phyloP scores from a whole-genome alignment of 2,329 filamentous ascomycete genomes.

The Claviceps fusiformis region DNA sequence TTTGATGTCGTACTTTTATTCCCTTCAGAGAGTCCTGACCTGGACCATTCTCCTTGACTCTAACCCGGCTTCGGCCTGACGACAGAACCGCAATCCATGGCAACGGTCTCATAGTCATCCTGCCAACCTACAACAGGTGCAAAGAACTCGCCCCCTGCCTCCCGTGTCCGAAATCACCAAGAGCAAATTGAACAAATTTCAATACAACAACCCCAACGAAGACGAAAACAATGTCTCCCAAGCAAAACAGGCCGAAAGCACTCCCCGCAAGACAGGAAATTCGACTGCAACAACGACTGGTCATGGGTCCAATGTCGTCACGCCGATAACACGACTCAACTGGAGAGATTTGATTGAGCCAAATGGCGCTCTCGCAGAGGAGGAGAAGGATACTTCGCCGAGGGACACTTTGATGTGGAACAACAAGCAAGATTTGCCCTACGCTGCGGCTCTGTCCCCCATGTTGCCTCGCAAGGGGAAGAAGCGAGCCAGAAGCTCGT shows the following conservation, averaged over 20 bases:
- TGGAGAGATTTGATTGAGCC: conserved; percentile 46
- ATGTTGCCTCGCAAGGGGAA: conserved; percentile 37
- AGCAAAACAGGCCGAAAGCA: neutral
- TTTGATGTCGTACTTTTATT: neutral
- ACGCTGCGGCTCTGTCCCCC: conserved; percentile 30
- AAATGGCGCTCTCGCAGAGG: conserved; percentile 24
- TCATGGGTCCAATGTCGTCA: conserved; percentile 13
- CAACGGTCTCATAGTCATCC: conserved; percentile 41
- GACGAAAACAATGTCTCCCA: conserved; percentile 9
- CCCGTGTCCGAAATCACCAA: conserved; percentile 46
- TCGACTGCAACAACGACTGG: neutral
- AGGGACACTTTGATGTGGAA: conserved; percentile 51
- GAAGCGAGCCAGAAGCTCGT: conserved; percentile 63
- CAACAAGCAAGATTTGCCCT: conserved; percentile 29
- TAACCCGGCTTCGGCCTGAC: neutral
- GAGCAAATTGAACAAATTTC: conserved; percentile 46
- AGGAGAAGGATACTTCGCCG: conserved; percentile 38
- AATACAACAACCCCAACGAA: conserved; percentile 20
- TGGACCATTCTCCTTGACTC: too few relatives aligned
- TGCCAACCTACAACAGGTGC: conserved; percentile 21
- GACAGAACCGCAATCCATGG: conserved; percentile 32
- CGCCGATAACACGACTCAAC: conserved; percentile 38
- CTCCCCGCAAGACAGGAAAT: conserved; percentile 11
- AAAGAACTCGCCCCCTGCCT: conserved; percentile 25
- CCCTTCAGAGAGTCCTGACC: neutral